Evolutionary conservation across 352 stramenopile genomes (phyloP).

Genomic region (Blastocystis sp.): DNA sequence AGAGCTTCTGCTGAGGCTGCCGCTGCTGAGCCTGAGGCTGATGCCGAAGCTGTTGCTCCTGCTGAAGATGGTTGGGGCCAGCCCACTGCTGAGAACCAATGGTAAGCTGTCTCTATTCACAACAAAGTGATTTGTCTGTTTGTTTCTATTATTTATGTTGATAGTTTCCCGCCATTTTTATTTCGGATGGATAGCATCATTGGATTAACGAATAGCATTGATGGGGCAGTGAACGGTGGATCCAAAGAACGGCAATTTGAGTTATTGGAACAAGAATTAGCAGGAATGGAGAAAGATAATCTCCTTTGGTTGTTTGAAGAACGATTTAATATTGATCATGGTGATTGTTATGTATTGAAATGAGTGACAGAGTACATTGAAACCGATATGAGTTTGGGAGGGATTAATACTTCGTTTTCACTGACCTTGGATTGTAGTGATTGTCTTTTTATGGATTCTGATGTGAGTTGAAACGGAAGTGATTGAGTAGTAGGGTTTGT

Average conservation of each 20-base stretch:
- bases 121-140: constrained; percentile 53
- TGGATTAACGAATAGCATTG: neutral
- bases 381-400: neutral
- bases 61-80: constrained; percentile 43
- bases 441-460: neutral
- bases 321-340: neutral
- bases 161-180: neutral
- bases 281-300: neutral
- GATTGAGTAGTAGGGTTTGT: neutral
- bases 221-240: neutral
- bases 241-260: neutral
- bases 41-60: neutral
- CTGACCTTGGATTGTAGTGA: neutral
- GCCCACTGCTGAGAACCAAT: constrained; percentile 21
- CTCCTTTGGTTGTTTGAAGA: neutral
- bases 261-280: neutral
- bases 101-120: constrained; percentile 37
- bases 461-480: neutral
- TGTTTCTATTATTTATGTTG: neutral
- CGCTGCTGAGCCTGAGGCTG: constrained; percentile 15
- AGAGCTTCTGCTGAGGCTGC: constrained; percentile 14
- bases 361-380: neutral
- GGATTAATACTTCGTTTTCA: neutral
- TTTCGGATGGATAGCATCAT: neutral
- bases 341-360: neutral